phyloP scores from a whole-genome alignment of 352 stramenopile genomes.

The Blastocystis sp. region DNA sequence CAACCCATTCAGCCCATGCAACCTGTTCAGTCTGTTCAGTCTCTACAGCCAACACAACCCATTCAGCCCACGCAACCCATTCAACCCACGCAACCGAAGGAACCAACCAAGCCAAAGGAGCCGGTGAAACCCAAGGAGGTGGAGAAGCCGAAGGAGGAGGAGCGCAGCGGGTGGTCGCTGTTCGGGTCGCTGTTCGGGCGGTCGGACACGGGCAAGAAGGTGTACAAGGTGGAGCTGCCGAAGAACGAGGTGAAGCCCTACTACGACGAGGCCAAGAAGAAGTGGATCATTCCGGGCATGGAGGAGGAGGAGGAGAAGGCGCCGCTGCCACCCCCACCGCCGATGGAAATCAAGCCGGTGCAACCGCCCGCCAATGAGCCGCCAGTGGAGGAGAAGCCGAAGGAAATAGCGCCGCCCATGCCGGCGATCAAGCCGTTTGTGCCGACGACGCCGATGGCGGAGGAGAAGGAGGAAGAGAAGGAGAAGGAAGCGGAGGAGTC shows the following conservation, averaged over 20 bases:
- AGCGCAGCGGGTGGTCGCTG: constrained; percentile 33
- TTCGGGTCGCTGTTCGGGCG: constrained; percentile 60
- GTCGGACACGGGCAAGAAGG: constrained; percentile 55
- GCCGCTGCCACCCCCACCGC: constrained; percentile 46
- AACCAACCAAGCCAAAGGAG: neutral
- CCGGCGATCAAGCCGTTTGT: constrained; percentile 5
- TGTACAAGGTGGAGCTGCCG: constrained; percentile 67
- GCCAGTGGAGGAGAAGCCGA: neutral
- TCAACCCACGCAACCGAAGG: neutral
- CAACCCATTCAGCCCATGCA: neutral
- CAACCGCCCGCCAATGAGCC: neutral
- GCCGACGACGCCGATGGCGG: neutral
- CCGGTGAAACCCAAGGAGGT: neutral
- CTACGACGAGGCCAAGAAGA: constrained; percentile 67
- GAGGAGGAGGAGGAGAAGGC: constrained; percentile 50
- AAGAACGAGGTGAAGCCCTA: constrained; percentile 69
- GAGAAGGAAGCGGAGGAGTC: neutral
- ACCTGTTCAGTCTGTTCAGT: neutral
- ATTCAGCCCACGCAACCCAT: neutral
- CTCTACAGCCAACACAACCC: neutral
- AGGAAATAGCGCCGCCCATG: neutral
- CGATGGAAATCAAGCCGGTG: neutral
- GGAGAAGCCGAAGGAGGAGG: constrained; percentile 21
- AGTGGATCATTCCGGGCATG: constrained; percentile 65
- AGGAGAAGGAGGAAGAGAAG: neutral